Evolutionary conservation across 225 moss, liverwort and hornwort genomes (phyloP).

Genomic region (Rhytidiadelphus loreus): DNA sequence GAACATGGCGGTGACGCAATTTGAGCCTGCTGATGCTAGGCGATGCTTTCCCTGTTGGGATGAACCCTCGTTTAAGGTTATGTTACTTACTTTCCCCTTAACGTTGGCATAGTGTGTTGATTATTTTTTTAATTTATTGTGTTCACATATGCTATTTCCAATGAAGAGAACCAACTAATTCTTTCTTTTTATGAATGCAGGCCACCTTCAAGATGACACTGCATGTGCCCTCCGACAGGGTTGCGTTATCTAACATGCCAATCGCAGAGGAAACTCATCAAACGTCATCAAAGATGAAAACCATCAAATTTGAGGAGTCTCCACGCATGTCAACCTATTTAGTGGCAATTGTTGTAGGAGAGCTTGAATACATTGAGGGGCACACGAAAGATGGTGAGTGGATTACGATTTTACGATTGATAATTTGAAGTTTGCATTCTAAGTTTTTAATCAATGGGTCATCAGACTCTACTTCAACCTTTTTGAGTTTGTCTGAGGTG

Average conservation of each 20-base stretch:
- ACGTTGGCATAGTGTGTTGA: neutral
- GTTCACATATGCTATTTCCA: neutral
- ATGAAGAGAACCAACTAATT: neutral
- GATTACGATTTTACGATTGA: neutral
- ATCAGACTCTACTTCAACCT: neutral
- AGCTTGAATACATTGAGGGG: constrained; percentile 56
- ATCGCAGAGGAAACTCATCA: constrained; percentile 28
- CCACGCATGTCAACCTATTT: constrained; percentile 73
- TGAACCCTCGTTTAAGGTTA: constrained; percentile 68
- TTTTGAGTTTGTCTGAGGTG: neutral
- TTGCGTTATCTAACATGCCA: constrained; percentile 69
- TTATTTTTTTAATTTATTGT: neutral
- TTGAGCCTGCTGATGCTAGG: constrained; percentile 77
- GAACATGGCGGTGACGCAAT: constrained; percentile 75
- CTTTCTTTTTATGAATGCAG: constrained; percentile 19
- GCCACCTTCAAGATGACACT: constrained; percentile 66
- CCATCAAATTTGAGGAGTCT: constrained; percentile 59
- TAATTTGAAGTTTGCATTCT: neutral
- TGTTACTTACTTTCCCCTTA: neutral
- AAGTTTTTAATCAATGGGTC: neutral
- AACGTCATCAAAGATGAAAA: constrained; percentile 26
- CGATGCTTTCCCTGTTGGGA: constrained; percentile 81
- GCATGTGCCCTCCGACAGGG: constrained; percentile 54
- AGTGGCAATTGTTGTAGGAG: constrained; percentile 63
- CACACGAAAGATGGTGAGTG: constrained; percentile 46